Percentiles rank a stretch among this genome's conserved stretches.
phyloP scores from a whole-genome alignment of 2,329 filamentous ascomycete genomes.

The Colletotrichum melonis region DNA sequence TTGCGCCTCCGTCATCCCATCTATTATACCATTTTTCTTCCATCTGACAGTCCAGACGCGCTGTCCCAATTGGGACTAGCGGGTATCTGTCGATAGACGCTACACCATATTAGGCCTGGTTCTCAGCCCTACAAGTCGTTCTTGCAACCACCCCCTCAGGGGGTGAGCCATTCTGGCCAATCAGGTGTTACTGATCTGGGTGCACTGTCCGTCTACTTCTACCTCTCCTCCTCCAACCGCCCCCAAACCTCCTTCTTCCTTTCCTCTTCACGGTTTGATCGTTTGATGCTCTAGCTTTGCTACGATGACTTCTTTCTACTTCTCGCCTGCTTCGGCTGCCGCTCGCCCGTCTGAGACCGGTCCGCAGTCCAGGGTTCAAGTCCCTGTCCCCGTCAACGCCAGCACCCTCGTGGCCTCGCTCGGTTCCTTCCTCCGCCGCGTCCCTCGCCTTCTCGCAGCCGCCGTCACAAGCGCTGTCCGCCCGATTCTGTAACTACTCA shows the following conservation, averaged over 20 bases:
- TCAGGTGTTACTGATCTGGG: neutral
- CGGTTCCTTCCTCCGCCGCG: neutral
- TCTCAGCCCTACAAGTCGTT: neutral
- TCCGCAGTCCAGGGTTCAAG: slow-evolving; percentile 14
- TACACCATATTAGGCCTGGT: neutral
- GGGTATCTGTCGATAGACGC: accelerated
- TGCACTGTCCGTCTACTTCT: neutral
- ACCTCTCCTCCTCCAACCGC: neutral
- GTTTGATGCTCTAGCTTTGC: slow-evolving; percentile 12
- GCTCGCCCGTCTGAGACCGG: slow-evolving; percentile 14
- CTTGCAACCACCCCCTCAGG: neutral
- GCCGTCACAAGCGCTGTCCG: neutral
- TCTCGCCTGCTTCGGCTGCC: slow-evolving; percentile 13
- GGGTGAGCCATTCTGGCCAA: neutral
- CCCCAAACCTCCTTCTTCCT: neutral
- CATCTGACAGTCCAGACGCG: neutral
- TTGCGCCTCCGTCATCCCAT: neutral
- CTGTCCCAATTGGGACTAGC: neutral
- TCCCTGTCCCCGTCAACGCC: neutral
- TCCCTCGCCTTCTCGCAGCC: neutral
- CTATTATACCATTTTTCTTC: neutral
- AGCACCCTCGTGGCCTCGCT: slow-evolving; percentile 11
- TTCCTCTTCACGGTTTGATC: slow-evolving; percentile 5
- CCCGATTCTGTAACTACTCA: neutral
- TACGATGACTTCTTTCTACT: slow-evolving; percentile 12